Evolutionary conservation across 768 basidiomycete genomes (phyloP).

Genomic region (Candolleomyces eurysporus): DNA sequence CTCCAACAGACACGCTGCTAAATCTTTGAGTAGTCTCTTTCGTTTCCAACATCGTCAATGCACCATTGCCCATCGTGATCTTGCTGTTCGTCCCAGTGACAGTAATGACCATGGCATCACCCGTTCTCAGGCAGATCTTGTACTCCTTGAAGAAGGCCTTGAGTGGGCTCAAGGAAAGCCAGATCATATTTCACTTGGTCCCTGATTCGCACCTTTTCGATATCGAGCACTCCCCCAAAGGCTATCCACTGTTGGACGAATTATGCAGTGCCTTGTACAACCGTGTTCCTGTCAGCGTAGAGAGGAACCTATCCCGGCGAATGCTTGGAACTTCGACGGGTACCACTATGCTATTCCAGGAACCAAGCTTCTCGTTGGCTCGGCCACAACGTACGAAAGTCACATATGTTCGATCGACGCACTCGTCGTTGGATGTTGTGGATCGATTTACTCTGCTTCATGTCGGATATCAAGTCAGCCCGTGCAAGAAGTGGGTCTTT

Average conservation of each 20-base stretch:
- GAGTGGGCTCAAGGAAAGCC: conserved; percentile 44
- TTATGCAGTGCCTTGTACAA: conserved; percentile 71
- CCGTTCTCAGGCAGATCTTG: conserved; percentile 66
- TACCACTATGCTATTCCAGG: conserved; percentile 41
- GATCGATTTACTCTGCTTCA: conserved; percentile 62
- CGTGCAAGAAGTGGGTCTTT: conserved; percentile 74
- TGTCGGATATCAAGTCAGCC: conserved; percentile 67
- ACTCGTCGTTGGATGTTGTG: conserved; percentile 41
- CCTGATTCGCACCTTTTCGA: conserved; percentile 59
- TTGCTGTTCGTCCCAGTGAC: conserved; percentile 66
- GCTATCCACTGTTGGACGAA: conserved; percentile 41
- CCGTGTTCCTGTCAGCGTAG: conserved; percentile 59
- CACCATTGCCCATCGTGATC: conserved; percentile 50
- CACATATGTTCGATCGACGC: conserved; percentile 33
- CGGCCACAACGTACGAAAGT: conserved; percentile 39
- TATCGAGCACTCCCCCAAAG: conserved; percentile 41
- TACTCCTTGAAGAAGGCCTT: conserved; percentile 58
- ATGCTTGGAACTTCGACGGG: conserved; percentile 33
- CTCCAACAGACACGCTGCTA: neutral
- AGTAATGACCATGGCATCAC: conserved; percentile 62
- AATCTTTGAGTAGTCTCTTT: conserved; percentile 43
- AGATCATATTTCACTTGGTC: conserved; percentile 70
- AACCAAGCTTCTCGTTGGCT: conserved; percentile 64
- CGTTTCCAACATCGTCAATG: conserved; percentile 38
- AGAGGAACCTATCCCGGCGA: conserved; percentile 57